Percentiles rank a stretch among this genome's conserved stretches.
phyloP scores from a whole-genome alignment of 2,329 filamentous ascomycete species.

The Fusarium vanettenii region DNA sequence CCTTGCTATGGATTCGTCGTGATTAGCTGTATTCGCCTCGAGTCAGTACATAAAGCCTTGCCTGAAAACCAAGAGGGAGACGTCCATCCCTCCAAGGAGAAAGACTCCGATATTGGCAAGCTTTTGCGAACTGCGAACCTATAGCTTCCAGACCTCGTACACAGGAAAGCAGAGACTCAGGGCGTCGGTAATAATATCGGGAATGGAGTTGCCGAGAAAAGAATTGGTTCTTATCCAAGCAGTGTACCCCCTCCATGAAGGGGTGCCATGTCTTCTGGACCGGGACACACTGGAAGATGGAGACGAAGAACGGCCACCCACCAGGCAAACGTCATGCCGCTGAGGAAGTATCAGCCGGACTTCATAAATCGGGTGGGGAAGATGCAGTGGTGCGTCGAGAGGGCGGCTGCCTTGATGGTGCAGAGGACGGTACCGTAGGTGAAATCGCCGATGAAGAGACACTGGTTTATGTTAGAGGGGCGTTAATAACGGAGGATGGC shows the following conservation, averaged over 20 bases:
- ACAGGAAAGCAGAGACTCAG: conserved; percentile 5
- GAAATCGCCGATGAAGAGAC: background rate
- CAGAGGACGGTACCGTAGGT: conserved; percentile 8
- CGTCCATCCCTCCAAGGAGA: background rate
- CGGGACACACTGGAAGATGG: conserved; percentile 8
- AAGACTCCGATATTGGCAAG: background rate
- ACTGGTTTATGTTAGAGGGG: background rate
- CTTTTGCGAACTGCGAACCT: conserved; percentile 5
- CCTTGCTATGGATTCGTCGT: too few species aligned
- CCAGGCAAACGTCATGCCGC: background rate
- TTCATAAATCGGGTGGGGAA: conserved; percentile 9
- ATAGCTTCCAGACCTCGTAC: background rate
- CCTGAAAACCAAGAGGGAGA: background rate
- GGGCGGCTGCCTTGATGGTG: background rate
- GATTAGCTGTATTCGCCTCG: too few species aligned
- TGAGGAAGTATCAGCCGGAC: background rate
- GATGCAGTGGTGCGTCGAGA: conserved; percentile 1
- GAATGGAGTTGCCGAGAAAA: conserved; percentile 9
- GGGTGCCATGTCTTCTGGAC: conserved; percentile 13
- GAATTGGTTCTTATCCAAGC: conserved; percentile 7
- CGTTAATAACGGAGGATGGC: accelerated
- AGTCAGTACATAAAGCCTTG: accelerated
- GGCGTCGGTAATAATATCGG: conserved; percentile 5
- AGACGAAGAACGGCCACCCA: conserved; percentile 4
- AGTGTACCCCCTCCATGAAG: background rate